A percentile compares a stretch with the other conserved stretches of the same genome.
Evolutionary conservation across 495 filamentous ascomycete genomes (phyloP).

Genomic region (Xylaria intraflava): DNA sequence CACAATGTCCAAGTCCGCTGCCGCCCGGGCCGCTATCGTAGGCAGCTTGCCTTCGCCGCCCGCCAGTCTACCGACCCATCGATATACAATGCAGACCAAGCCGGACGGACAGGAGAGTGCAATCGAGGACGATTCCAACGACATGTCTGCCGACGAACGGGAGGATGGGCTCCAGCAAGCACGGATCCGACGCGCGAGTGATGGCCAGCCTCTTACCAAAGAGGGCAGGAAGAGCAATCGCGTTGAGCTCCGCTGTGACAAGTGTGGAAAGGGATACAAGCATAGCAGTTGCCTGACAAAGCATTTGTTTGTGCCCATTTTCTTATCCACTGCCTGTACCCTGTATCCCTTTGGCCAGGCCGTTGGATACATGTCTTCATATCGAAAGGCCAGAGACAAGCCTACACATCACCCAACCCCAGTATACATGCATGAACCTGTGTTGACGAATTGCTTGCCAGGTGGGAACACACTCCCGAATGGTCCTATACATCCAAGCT

Average conservation of each 20-base stretch:
- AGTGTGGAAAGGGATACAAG: conserved; percentile 99
- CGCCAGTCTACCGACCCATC: conserved; percentile 39
- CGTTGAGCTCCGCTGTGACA: conserved; percentile 89
- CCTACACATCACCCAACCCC: conserved; percentile 19
- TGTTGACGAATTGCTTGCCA: conserved; percentile 47
- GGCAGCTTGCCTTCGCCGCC: conserved; percentile 55
- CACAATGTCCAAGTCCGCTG: conserved; percentile 43
- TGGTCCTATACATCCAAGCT: conserved; percentile 97
- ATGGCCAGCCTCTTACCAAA: conserved; percentile 72
- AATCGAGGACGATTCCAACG: conserved; percentile 51
- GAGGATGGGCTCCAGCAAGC: conserved; percentile 57
- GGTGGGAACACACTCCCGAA: conserved; percentile 99
- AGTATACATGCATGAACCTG: conserved; percentile 26
- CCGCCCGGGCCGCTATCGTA: conserved; percentile 37
- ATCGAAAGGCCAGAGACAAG: conserved; percentile 19
- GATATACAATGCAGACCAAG: conserved; percentile 34
- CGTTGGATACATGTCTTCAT: conserved; percentile 24
- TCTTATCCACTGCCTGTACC: conserved; percentile 34
- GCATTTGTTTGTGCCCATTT: conserved; percentile 93
- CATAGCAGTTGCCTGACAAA: conserved; percentile 99
- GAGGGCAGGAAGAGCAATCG: conserved; percentile 68
- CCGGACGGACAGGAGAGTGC: conserved; percentile 47
- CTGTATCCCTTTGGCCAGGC: conserved; percentile 30
- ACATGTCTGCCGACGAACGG: conserved; percentile 51
- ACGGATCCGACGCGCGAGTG: conserved; percentile 75